phyloP scores from a whole-genome alignment of 352 stramenopile species.

The Phytophthora meadii region DNA sequence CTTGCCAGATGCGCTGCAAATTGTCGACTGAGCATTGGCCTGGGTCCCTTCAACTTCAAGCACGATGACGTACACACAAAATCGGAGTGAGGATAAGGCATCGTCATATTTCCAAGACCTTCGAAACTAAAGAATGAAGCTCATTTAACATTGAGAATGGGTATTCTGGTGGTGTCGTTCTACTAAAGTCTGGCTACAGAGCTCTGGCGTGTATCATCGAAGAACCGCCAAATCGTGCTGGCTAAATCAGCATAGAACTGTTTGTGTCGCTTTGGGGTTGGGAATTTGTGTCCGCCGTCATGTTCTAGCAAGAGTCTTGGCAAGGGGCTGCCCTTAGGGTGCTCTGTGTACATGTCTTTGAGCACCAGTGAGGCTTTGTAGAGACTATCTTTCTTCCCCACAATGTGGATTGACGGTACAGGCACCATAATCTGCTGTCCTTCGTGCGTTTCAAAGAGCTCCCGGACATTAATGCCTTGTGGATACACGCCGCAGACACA shows the following conservation, averaged over 20 bases:
- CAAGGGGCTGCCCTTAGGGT: slow-evolving; percentile 44
- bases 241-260: slow-evolving; percentile 53
- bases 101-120: background rate
- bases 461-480: slow-evolving; percentile 44
- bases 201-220: slow-evolving; percentile 42
- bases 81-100: slow-evolving; percentile 4
- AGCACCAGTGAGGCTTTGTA: slow-evolving; percentile 54
- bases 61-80: slow-evolving; percentile 20
- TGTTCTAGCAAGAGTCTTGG: slow-evolving; percentile 51
- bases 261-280: slow-evolving; percentile 54
- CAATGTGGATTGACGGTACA: slow-evolving; percentile 67
- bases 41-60: slow-evolving; percentile 30
- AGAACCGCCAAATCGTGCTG: slow-evolving; percentile 54
- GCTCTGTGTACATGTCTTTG: slow-evolving; percentile 49
- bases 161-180: slow-evolving; percentile 20
- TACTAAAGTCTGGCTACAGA: slow-evolving; percentile 40
- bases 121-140: background rate
- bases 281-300: slow-evolving; percentile 72
- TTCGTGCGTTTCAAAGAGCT: slow-evolving; percentile 52
- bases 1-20: slow-evolving; percentile 20
- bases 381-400: slow-evolving; percentile 55
- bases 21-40: slow-evolving; percentile 33
- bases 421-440: slow-evolving; percentile 49
- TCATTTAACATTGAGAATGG: slow-evolving; percentile 16
- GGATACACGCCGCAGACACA: slow-evolving; percentile 53